Evolutionary conservation across 2,329 filamentous ascomycete species (phyloP).

Genomic region (Fusarium pininemorale): DNA sequence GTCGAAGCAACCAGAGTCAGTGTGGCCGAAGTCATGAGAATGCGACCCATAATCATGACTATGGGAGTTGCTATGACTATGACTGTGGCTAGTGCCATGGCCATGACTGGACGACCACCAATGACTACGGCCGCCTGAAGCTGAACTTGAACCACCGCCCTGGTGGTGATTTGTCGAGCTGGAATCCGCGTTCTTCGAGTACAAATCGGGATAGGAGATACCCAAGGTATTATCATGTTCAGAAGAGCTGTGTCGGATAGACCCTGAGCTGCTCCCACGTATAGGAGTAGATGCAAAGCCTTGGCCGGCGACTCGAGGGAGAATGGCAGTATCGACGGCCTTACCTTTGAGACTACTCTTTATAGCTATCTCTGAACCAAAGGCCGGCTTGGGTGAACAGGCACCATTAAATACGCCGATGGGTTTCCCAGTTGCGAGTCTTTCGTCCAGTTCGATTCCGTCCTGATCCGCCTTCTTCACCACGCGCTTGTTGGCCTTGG

Average conservation of each 20-base stretch:
- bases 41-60: neutral
- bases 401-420: slow-evolving; percentile 9
- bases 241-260: neutral
- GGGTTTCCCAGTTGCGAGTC: neutral
- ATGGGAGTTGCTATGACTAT: neutral
- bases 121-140: neutral
- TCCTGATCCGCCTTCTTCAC: neutral
- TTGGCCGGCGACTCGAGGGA: neutral
- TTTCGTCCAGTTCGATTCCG: neutral
- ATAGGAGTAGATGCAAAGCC: neutral
- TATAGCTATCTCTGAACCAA: neutral
- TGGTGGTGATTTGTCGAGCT: neutral
- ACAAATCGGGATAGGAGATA: neutral
- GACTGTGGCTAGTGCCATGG: neutral
- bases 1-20: neutral
- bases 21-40: neutral
- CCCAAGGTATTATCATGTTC: neutral
- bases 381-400: neutral
- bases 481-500: neutral
- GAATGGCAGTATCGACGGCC: neutral
- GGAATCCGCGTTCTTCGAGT: neutral
- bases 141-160: neutral
- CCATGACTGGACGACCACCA: neutral
- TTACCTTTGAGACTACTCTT: neutral
- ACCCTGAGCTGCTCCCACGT: neutral